Evolutionary conservation across 306 rosid species (phyloP).

Genomic region (Citrullus amarus): DNA sequence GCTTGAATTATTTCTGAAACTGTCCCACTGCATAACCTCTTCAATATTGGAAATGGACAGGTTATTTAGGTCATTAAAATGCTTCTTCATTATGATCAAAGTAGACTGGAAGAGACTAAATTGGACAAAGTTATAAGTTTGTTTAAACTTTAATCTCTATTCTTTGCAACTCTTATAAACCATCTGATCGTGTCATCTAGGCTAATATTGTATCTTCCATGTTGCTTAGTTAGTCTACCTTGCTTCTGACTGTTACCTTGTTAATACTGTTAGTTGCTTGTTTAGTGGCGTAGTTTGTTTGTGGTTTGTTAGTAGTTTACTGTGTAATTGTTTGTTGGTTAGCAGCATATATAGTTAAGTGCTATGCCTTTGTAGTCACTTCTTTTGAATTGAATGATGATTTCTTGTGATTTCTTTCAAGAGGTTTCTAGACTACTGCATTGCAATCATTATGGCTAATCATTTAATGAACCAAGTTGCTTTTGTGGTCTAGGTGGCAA

Average conservation of each 20-base stretch:
- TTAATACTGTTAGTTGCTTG: neutral
- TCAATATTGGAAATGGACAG: neutral
- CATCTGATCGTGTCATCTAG: neutral
- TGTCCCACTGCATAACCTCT: neutral
- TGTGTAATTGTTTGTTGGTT: neutral
- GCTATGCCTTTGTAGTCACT: neutral
- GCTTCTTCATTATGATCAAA: neutral
- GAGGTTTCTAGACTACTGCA: neutral
- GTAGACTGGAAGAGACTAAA: neutral
- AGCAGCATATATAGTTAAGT: neutral
- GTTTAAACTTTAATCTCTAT: neutral
- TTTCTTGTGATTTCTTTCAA: neutral
- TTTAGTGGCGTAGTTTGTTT: neutral
- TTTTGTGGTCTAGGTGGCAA: conserved; percentile 59
- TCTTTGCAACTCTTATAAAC: neutral
- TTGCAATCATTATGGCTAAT: neutral
- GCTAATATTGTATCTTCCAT: neutral
- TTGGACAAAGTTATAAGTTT: neutral
- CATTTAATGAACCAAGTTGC: conserved; percentile 1
- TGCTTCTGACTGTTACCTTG: neutral
- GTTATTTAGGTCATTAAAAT: neutral
- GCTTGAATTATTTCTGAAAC: neutral
- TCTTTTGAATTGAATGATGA: neutral
- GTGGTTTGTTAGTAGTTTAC: neutral
- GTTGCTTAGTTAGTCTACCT: neutral